phyloP scores from a whole-genome alignment of 306 rosid genomes.

The Gynostemma pentaphyllum region DNA sequence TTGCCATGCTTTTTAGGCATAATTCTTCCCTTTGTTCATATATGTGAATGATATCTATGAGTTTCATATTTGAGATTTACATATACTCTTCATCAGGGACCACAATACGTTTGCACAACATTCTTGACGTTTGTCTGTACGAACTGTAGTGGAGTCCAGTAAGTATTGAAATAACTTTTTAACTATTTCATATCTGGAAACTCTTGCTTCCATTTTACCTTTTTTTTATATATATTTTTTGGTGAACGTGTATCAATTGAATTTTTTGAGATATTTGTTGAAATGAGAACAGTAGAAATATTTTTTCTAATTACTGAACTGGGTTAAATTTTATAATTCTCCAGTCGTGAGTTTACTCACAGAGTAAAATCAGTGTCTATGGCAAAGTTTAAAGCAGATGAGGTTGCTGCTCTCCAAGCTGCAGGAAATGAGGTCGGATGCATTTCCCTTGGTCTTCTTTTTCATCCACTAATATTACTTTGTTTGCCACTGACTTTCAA shows the following conservation, averaged over 20 bases:
- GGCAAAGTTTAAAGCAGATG: conserved; percentile 69
- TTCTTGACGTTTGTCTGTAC: conserved; percentile 79
- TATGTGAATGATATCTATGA: neutral
- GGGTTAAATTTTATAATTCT: conserved; percentile 9
- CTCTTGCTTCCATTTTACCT: neutral
- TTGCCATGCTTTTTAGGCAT: neutral
- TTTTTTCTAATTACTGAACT: conserved; percentile 7
- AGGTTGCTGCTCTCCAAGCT: conserved; percentile 66
- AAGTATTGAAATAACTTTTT: conserved; percentile 15
- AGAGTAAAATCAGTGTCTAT: conserved; percentile 84
- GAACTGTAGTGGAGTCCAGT: conserved; percentile 96
- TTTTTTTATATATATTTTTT: neutral
- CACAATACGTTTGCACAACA: conserved; percentile 87
- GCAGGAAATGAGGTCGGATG: conserved; percentile 84
- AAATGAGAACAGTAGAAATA: neutral
- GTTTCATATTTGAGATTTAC: neutral
- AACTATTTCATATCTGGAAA: neutral
- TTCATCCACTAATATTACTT: neutral
- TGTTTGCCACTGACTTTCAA: conserved; percentile 1
- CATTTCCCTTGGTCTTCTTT: neutral
- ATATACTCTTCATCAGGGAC: conserved; percentile 49
- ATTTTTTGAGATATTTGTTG: neutral
- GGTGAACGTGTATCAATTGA: neutral
- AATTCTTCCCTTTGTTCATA: neutral
- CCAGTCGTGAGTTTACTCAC: conserved; percentile 87